A percentile compares a stretch with the other conserved stretches of the same genome.
Evolutionary conservation across 768 basidiomycete genomes (phyloP).

Genomic region (Phanerochaete sordida): DNA sequence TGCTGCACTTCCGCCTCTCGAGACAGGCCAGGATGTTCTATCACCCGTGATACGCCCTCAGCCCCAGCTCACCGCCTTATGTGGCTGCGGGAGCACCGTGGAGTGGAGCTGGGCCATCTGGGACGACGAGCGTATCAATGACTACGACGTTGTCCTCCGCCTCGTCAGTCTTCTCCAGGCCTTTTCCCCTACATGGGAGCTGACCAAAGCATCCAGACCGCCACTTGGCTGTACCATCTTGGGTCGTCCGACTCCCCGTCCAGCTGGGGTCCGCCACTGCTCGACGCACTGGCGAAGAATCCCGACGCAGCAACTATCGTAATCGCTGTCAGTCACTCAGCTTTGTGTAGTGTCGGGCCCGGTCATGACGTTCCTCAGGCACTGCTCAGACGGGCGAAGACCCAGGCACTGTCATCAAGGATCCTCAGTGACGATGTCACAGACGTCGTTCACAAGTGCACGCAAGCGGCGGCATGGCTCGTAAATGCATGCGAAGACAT

Average conservation of each 20-base stretch:
- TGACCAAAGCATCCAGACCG: slow-evolving; percentile 4
- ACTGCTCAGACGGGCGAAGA: not conserved
- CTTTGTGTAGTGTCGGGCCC: not conserved
- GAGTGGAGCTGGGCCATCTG: slow-evolving; percentile 68
- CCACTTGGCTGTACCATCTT: slow-evolving; percentile 12
- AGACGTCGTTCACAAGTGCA: not conserved
- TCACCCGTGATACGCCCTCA: slow-evolving; percentile 33
- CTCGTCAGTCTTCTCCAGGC: slow-evolving; percentile 38
- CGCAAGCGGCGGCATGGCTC: not conserved
- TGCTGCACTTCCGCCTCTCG: not conserved
- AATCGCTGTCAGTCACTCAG: slow-evolving; percentile 1
- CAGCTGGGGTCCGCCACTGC: not conserved
- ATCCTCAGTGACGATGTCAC: too few species aligned
- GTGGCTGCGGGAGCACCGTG: slow-evolving; percentile 54
- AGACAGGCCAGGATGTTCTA: slow-evolving; percentile 29
- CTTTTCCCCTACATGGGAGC: not conserved
- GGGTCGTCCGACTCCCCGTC: not conserved
- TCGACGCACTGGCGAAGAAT: not conserved
- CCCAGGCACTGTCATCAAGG: not conserved
- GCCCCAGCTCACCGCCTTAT: slow-evolving; percentile 43
- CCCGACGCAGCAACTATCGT: not conserved
- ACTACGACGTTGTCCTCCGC: slow-evolving; percentile 45
- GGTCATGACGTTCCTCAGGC: not conserved
- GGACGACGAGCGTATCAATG: slow-evolving; percentile 47
- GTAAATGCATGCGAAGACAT: not conserved